Percentiles rank a stretch among this genome's conserved stretches.
Conservation (phyloP, 139 green algal genomes). For the Closterium sp. region DNA sequence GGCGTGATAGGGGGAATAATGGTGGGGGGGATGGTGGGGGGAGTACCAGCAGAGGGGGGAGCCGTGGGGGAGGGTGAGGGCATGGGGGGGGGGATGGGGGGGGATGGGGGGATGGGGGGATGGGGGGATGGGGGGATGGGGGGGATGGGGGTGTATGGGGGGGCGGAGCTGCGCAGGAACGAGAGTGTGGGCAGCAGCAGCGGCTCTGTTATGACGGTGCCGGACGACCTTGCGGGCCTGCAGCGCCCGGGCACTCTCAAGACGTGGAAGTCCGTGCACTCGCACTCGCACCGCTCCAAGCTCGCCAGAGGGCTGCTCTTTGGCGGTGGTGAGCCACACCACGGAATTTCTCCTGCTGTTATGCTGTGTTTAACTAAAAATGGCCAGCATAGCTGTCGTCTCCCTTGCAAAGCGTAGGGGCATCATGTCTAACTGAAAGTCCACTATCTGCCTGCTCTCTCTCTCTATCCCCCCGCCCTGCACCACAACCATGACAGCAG, state of each 20-base stretch:
- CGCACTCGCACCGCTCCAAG: background rate
- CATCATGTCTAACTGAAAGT: too few species aligned
- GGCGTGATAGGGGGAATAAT: background rate
- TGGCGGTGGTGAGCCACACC: background rate
- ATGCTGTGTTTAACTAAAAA: too few species aligned
- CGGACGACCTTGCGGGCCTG: background rate
- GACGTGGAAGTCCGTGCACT: background rate
- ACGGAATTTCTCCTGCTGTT: too few species aligned
- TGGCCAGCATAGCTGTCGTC: too few species aligned
- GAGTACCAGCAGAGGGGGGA: background rate
- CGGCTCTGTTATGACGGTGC: background rate
- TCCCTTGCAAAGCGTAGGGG: too few species aligned
- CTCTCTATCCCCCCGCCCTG: too few species aligned
- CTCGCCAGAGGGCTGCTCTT: background rate
- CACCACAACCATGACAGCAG: too few species aligned
- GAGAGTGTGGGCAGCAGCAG: background rate
- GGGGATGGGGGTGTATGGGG: background rate
- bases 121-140: background rate
- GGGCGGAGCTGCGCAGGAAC: background rate
- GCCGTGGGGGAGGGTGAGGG: too few species aligned
- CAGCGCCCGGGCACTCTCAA: background rate
- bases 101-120: too few species aligned
- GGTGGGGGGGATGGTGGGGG: too few species aligned
- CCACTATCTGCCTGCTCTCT: too few species aligned
- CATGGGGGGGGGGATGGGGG: too few species aligned